Percentiles rank a stretch among this genome's conserved stretches.
Conservation (phyloP, 2,329 filamentous ascomycete genomes). For the Plenodomus lindquistii region DNA sequence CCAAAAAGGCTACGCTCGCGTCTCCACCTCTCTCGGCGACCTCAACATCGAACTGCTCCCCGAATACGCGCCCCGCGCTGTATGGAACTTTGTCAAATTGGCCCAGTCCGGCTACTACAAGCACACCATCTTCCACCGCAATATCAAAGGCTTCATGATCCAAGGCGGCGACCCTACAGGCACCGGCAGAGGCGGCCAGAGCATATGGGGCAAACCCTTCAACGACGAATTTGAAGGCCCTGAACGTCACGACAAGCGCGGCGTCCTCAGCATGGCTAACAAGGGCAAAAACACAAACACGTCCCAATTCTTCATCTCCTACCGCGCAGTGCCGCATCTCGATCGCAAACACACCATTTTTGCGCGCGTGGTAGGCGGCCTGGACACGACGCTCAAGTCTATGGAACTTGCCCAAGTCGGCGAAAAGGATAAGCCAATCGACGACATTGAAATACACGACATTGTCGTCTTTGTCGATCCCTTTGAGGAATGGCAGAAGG, state of each 20-base stretch:
- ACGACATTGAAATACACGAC: conserved; percentile 80
- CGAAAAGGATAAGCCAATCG: conserved; percentile 72
- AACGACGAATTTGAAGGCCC: conserved; percentile 92
- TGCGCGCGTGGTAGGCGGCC: conserved; percentile 77
- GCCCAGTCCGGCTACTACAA: conserved; percentile 90
- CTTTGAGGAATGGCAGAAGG: conserved; percentile 87
- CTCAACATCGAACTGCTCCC: conserved; percentile 88
- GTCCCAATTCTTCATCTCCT: conserved; percentile 92
- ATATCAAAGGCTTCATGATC: conserved; percentile 96
- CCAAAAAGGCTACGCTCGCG: conserved; percentile 85
- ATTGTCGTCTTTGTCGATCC: conserved; percentile 89
- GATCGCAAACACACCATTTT: conserved; percentile 98
- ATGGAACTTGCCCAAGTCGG: conserved; percentile 80
- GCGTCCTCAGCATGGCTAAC: conserved; percentile 92
- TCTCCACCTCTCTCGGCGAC: conserved; percentile 83
- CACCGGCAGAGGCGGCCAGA: conserved; percentile 85
- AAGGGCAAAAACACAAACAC: conserved; percentile 98
- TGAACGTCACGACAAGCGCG: conserved; percentile 77
- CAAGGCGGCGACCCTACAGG: conserved; percentile 94
- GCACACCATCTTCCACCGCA: conserved; percentile 83
- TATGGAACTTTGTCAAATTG: conserved; percentile 94
- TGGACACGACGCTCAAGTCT: conserved; percentile 69
- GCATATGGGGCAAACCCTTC: conserved; percentile 94
- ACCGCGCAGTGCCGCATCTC: conserved; percentile 80
- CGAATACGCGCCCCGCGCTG: conserved; percentile 87